Evolutionary conservation across 1,284 basidiomycete genomes (phyloP).

Genomic region (Stereum hirsutum): DNA sequence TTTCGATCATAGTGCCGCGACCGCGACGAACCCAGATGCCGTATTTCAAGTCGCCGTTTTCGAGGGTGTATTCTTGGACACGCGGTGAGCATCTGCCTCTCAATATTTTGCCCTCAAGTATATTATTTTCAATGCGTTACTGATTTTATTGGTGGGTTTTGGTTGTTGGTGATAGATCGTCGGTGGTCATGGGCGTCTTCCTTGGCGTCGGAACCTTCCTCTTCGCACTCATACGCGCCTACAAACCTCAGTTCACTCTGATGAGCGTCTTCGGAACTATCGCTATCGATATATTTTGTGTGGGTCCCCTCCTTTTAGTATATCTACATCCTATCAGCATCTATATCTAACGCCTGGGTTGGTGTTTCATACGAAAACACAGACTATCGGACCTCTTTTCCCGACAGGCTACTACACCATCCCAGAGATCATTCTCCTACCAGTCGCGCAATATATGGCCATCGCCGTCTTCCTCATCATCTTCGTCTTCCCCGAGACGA

Average conservation of each 20-base stretch:
- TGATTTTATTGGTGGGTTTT: too few relatives aligned
- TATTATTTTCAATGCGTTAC: too few relatives aligned
- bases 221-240: slow-evolving; percentile 52
- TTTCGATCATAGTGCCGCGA: slow-evolving; percentile 27
- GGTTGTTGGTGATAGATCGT: slow-evolving; percentile 28
- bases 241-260: slow-evolving; percentile 50
- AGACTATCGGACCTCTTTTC: slow-evolving; percentile 51
- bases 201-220: slow-evolving; percentile 57
- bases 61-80: slow-evolving; percentile 60
- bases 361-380: too few relatives aligned
- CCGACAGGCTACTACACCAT: slow-evolving; percentile 59
- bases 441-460: slow-evolving; percentile 50
- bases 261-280: slow-evolving; percentile 50
- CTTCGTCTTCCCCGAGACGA: slow-evolving; percentile 66
- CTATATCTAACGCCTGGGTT: not conserved
- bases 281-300: slow-evolving; percentile 54
- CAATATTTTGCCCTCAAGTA: slow-evolving; percentile 2
- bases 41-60: slow-evolving; percentile 48
- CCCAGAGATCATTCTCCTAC: slow-evolving; percentile 46
- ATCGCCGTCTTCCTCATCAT: slow-evolving; percentile 47
- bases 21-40: slow-evolving; percentile 36
- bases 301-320: slow-evolving; percentile 18
- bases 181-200: slow-evolving; percentile 62
- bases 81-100: slow-evolving; percentile 23
- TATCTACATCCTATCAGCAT: not conserved